Evolutionary conservation across 163 green algal species (phyloP), one percentile per base, ranked within the genome.

Genomic region (Chlamydomonas reinhardtii): DNA sequence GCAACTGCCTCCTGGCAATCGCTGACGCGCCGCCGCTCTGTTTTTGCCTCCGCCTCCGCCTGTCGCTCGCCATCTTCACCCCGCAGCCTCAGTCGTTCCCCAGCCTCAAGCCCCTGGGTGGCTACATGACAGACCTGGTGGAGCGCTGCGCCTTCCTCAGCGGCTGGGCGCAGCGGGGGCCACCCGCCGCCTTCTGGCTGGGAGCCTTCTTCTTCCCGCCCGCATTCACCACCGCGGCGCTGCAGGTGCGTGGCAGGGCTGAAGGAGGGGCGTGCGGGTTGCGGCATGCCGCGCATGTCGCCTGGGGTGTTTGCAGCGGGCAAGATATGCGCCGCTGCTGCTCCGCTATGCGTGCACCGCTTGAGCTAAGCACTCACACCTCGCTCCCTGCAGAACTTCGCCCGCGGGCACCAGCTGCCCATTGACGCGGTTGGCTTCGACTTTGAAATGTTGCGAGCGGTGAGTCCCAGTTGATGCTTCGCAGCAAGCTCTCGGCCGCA

Each of bases 131-230:
- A 14, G 93, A 95, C 74, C 90, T 95, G 32, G 64, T 88, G 32
- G 54, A 75, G 0, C 83, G 93, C 31, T 43, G 91, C 27, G 31
- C 43, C 62, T 93, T 93, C 88, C 87, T 94, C 64, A 72, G 91
- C 59, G 71, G 76, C 66, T 95, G 93, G 93, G 92, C 85, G 54
- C 81, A 91, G 32, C 76, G 90, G 9, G 88, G 92, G 0, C 59
- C 86, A 0, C 91, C 92, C 15, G 70, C 73, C 20, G 86, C 91
- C 16, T 94, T 94, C 82, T 96, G 93, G 93, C 73, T 96, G 43
- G 80, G 90, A n/a, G 93, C 90, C 66, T 95, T 96, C 80, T 96
- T 95, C 92, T 96, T 96, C 91, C 90, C 92, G 39, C 93, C 92
- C 24, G 91, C 91, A 27, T 95, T 96, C 75, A 90, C 92, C 4